Conservation (phyloP, 176 grass and related monocot genomes). For the Microstegium vimineum region DNA sequence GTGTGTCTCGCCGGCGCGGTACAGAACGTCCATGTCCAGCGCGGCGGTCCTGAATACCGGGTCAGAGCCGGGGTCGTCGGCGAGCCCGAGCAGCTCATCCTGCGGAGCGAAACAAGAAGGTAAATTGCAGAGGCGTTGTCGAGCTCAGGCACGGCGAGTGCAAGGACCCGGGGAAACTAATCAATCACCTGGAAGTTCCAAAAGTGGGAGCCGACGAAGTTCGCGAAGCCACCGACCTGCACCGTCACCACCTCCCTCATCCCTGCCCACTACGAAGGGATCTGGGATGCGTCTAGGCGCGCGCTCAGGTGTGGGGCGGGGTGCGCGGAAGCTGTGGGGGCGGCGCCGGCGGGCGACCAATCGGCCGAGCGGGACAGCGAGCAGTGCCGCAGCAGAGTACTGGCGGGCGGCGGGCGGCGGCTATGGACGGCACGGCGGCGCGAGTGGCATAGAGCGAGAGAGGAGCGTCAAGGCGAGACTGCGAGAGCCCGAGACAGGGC, state of each 20-base stretch:
- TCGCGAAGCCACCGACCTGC: constrained; percentile 52
- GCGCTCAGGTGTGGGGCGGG: too few relatives aligned
- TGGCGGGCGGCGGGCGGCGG: too few relatives aligned
- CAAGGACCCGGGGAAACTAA: neutral
- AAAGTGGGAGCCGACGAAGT: constrained; percentile 51
- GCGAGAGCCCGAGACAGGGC: too few relatives aligned
- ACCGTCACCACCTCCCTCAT: constrained; percentile 57
- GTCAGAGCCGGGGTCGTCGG: constrained; percentile 53
- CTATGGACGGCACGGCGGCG: too few relatives aligned
- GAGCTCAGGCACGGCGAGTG: neutral
- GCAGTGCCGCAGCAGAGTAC: too few relatives aligned
- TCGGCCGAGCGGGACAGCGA: too few relatives aligned
- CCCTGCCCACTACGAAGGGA: neutral
- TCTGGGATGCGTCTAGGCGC: neutral
- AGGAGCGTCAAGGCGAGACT: too few relatives aligned
- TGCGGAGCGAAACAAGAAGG: constrained; percentile 7
- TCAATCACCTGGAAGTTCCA: constrained; percentile 53
- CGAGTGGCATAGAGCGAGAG: too few relatives aligned
- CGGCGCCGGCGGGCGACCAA: too few relatives aligned
- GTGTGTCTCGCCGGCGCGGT: constrained; percentile 69
- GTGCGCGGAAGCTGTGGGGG: too few relatives aligned
- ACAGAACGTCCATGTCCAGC: constrained; percentile 80
- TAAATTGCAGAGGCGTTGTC: neutral
- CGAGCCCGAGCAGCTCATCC: constrained; percentile 95
- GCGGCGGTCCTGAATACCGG: constrained; percentile 43